Conservation (phyloP, 2,329 filamentous ascomycete genomes). For the Penicillium sp. region DNA sequence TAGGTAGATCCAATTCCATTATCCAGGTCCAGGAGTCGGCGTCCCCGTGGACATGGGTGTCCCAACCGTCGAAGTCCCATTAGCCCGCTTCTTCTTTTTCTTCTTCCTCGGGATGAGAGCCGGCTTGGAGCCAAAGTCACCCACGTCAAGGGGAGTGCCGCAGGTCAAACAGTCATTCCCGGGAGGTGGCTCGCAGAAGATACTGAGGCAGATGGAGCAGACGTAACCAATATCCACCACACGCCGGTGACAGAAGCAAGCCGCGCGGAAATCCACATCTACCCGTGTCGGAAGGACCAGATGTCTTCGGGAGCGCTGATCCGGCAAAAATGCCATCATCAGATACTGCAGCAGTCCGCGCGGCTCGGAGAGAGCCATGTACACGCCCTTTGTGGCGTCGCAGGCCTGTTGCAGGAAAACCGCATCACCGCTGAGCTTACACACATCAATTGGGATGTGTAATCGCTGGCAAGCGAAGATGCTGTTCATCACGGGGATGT, state of each 20-base stretch:
- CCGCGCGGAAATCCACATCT: conserved; percentile 94
- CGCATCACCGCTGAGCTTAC: conserved; percentile 82
- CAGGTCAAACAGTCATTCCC: conserved; percentile 80
- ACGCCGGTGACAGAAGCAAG: conserved; percentile 92
- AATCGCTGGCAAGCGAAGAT: conserved; percentile 94
- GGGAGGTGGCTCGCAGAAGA: conserved; percentile 74
- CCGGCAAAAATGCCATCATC: conserved; percentile 90
- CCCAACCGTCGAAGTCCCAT: conserved; percentile 57
- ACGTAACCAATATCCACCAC: conserved; percentile 94
- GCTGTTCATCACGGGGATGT: conserved; percentile 98
- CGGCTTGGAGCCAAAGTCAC: conserved; percentile 75
- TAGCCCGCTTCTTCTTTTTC: conserved; percentile 73
- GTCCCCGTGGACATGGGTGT: conserved; percentile 62
- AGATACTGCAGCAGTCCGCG: conserved; percentile 86
- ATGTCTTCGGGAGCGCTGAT: conserved; percentile 66
- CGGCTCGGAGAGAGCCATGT: conserved; percentile 67
- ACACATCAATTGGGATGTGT: conserved; percentile 87
- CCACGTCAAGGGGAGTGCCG: conserved; percentile 77
- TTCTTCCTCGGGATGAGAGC: conserved; percentile 74
- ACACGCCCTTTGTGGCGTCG: conserved; percentile 73
- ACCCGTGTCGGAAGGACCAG: conserved; percentile 81
- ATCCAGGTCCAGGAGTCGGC: conserved; percentile 47
- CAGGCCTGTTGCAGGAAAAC: conserved; percentile 94
- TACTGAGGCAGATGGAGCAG: conserved; percentile 94
- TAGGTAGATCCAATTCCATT: background rate